Evolutionary conservation across 345 rosid genomes (phyloP), one percentile per base, ranked within the genome.

Genomic region (Eucalyptus victrix): DNA sequence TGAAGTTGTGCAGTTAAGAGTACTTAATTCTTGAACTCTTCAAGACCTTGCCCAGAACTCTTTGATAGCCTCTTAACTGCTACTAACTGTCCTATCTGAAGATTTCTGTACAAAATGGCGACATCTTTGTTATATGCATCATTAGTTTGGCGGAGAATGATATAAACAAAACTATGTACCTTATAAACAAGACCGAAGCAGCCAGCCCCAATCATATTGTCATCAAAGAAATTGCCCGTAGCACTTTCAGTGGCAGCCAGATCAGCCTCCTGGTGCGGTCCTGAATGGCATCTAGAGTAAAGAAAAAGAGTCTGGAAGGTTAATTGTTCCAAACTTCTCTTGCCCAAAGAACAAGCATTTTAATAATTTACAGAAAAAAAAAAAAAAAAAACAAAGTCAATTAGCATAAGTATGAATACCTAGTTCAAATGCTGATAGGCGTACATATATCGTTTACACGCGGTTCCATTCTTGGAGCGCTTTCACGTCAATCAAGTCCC

Each of bases 21-120:
- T 5, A 92, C 94, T 89, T 95, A 89, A 88, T 86, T 92, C 89
- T 65, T 92, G 40, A 93, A 92, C 92, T 91, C 94, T 26, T 90
- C 89, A n/a, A 88, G 62, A 14, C 93, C 94, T 89, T 95, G 94
- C 15, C 93, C 93, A 0, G 95, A 94, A 51, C 80, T 86, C 83
- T 54, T 89, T 28, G 93, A 94, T n/a, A 95, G 91, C 90, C 93
- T 93, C 80, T 95, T 93, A 23, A 93, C 93, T 50, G 94, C 96
- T 32, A 94, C 90, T 69, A 94, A 94, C 53, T 89, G 89, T 14
- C 93, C 94, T 89, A 90, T 90, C 26, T 58, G 47, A 58, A 94
- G 88, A 87, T 44, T 90, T 86, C 95, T 93, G 94, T 92, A 90
- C 83, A 89, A 76, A 93, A 18, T 37, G 21, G 44, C 14, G 4